Evolutionary conservation across 1,284 basidiomycete genomes (phyloP).

Genomic region (Testicularia cyperi): DNA sequence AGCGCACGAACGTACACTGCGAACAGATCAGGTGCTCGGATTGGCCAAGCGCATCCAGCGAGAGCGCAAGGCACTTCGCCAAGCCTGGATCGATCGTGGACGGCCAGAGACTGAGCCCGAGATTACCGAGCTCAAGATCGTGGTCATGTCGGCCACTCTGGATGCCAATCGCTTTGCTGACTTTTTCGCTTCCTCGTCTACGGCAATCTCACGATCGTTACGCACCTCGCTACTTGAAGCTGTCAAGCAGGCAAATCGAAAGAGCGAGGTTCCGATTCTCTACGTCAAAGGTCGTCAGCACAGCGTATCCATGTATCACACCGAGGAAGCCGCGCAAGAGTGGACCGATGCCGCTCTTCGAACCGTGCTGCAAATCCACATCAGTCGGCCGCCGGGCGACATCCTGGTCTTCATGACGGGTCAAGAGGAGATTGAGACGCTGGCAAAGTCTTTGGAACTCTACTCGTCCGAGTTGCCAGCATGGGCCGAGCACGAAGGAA

Average conservation of each 20-base stretch:
- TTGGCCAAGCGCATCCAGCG: conserved; percentile 70
- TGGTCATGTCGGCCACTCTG: conserved; percentile 96
- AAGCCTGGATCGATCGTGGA: conserved; percentile 47
- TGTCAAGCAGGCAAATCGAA: conserved; percentile 7
- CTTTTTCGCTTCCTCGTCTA: conserved; percentile 69
- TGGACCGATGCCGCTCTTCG: conserved; percentile 86
- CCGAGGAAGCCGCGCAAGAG: conserved; percentile 73
- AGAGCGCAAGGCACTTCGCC: conserved; percentile 63
- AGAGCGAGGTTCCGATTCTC: conserved; percentile 69
- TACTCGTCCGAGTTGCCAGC: conserved; percentile 40
- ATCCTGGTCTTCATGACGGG: conserved; percentile 93
- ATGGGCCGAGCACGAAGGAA: conserved; percentile 40
- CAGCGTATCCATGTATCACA: conserved; percentile 71
- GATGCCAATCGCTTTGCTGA: conserved; percentile 89
- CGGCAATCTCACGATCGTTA: conserved; percentile 4
- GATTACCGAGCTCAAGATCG: conserved; percentile 71
- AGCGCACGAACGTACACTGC: conserved; percentile 91
- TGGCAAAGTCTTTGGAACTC: conserved; percentile 62
- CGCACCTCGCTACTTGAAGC: not conserved
- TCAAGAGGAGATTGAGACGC: conserved; percentile 92
- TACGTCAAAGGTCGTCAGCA: conserved; percentile 92
- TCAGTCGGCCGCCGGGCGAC: conserved; percentile 77
- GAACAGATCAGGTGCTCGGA: conserved; percentile 91
- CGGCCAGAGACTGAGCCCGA: conserved; percentile 55
- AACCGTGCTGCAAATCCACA: conserved; percentile 87